Evolutionary conservation across 192 early-diverging fungal genomes (phyloP), one percentile per base, ranked within the genome.

Genomic region (Podila epigama): DNA sequence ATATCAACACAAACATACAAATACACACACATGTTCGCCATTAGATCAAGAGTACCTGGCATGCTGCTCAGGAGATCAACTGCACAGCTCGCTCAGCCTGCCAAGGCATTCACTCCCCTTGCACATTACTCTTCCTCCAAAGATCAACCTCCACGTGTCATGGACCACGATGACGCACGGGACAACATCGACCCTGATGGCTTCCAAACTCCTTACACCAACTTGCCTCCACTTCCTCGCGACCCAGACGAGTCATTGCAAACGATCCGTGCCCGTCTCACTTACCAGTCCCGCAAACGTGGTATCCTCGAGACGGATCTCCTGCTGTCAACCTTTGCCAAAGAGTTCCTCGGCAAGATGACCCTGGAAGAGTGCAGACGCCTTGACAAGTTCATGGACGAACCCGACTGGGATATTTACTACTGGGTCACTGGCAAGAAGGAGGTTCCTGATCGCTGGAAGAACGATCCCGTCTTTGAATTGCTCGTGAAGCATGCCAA

Each of bases 331-430:
- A 97, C 96, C 4, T 97, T 94, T 86, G 92, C 94, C 13, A 75
- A 80, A 39, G 86, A 89, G 44, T 81, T 89, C 64, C 69, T 99
- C 28, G 35, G 36, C 12, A 28, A 48, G 0, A 78, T 95, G 55
- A 59, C 81, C 22, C 66, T 80, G 32, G 65, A 75, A 3, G 86
- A 95, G 63, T 79, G 98, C 67, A 71, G 70, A 7, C 89, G 95
- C 58, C 90, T 92, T 57, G 97, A 97, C 63, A 58, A 80, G 58
- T 80, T 99, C 57, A 80, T 99, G 77, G 92, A 95, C 67, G 88
- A 90, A 51, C 87, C 90, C 13, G 97, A 99, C 78, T 99, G 97
- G 97, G 96, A 98, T 77, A 94, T 99, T 52, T 99, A 93, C 69
- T 96, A 98, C 69, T 98, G 94, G 93, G 89, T 89, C 3, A 93